A percentile compares a stretch with the other conserved stretches of the same genome.
Conservation (phyloP, 352 stramenopile species). For the Phytophthora boehmeriae region DNA sequence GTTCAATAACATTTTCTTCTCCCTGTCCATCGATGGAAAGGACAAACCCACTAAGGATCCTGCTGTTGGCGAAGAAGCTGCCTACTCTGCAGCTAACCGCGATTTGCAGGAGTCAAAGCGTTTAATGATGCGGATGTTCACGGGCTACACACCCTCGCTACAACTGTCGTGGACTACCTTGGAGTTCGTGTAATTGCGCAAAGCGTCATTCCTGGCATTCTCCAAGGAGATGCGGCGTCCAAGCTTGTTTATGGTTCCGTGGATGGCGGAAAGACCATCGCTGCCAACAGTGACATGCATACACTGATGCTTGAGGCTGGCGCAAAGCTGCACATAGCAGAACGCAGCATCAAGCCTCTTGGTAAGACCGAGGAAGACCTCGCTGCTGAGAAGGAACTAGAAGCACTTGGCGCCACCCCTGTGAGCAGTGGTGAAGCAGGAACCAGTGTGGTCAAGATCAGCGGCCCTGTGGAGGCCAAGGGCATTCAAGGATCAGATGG, state of each 20-base stretch:
- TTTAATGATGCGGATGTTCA: slow-evolving; percentile 92
- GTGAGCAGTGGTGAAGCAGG: slow-evolving; percentile 54
- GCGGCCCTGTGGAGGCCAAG: slow-evolving; percentile 95
- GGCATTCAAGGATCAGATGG: slow-evolving; percentile 95
- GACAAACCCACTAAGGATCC: slow-evolving; percentile 60
- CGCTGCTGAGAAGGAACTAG: slow-evolving; percentile 42
- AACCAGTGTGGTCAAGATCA: slow-evolving; percentile 77
- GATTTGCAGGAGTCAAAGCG: slow-evolving; percentile 89
- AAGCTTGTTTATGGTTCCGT: slow-evolving; percentile 96
- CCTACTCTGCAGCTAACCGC: slow-evolving; percentile 87
- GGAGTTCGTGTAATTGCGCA: slow-evolving; percentile 95
- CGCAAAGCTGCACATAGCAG: slow-evolving; percentile 88
- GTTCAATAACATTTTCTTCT: slow-evolving; percentile 99
- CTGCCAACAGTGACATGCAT: slow-evolving; percentile 93
- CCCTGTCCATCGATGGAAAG: slow-evolving; percentile 88
- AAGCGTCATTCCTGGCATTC: slow-evolving; percentile 95
- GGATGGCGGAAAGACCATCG: slow-evolving; percentile 90
- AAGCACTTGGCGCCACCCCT: slow-evolving; percentile 26
- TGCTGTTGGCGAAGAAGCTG: slow-evolving; percentile 69
- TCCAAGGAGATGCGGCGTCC: slow-evolving; percentile 94
- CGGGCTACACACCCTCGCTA: slow-evolving; percentile 95
- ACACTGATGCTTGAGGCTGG: slow-evolving; percentile 84
- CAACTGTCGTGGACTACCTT: slow-evolving; percentile 95
- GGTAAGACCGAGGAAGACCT: slow-evolving; percentile 57
- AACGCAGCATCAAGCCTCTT: slow-evolving; percentile 83